A percentile compares a stretch with the other conserved stretches of the same genome.
Conservation (phyloP, 768 basidiomycete species). For the Tulasnella sp. region DNA sequence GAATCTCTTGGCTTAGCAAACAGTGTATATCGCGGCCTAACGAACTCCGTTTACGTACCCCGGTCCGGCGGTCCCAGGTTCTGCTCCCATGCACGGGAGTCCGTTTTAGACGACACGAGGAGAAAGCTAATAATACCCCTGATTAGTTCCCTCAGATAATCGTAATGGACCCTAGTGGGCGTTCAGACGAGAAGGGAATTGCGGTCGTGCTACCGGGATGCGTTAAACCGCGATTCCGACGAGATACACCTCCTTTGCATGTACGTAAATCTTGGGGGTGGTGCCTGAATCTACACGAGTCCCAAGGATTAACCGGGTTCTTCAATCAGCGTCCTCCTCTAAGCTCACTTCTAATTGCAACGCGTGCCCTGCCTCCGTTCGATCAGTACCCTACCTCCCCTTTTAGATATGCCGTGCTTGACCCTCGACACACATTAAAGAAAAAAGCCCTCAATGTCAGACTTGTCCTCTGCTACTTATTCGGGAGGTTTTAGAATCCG, state of each 20-base stretch:
- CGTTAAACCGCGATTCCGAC: neutral
- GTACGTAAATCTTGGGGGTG: neutral
- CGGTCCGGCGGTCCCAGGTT: neutral
- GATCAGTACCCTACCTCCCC: neutral
- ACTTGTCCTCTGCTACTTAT: neutral
- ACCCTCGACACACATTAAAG: neutral
- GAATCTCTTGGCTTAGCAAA: neutral
- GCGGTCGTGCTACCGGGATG: neutral
- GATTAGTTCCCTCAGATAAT: neutral
- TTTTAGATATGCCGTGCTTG: neutral
- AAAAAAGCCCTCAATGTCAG: neutral
- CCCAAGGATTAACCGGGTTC: neutral
- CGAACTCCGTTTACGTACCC: neutral
- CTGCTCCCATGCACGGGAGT: neutral
- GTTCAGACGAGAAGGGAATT: neutral
- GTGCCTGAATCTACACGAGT: neutral
- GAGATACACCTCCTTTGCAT: neutral
- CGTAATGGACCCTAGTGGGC: neutral
- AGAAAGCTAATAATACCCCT: neutral
- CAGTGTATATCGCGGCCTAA: neutral
- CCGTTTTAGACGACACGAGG: neutral
- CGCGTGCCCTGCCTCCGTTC: neutral
- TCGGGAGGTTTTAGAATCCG: neutral
- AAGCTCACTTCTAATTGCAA: neutral
- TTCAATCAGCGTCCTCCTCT: neutral